These are phyloP conservation scores for Heliamphora pulchella DNA, from an alignment of 179 eudicot species.

Conservation along the genomic window DNA sequence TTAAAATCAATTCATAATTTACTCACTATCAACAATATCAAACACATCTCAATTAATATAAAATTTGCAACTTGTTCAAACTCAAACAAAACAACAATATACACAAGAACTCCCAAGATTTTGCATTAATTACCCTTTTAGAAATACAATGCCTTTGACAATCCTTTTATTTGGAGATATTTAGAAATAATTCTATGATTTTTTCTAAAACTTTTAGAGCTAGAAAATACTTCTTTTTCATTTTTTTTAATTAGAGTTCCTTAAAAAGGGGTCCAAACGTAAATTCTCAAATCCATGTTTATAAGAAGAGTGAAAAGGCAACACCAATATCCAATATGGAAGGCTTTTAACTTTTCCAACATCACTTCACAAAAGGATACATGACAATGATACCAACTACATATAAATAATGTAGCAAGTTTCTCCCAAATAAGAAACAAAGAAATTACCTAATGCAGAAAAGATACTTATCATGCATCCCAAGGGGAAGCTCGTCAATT, in stretches of 20 bases:
- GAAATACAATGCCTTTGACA: too few species aligned
- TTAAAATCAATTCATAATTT: too few species aligned
- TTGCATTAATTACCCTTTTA: not conserved
- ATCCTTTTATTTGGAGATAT: too few species aligned
- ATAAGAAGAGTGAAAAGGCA: not conserved
- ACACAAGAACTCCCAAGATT: not conserved
- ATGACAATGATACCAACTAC: not conserved
- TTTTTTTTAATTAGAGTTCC: too few species aligned
- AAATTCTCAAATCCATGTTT: not conserved
- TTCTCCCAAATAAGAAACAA: not conserved
- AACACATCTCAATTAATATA: not conserved
- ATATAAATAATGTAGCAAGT: not conserved
- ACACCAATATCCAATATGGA: not conserved
- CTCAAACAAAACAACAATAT: not conserved
- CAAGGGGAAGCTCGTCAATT: conserved; percentile 81
- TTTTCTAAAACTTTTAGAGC: too few species aligned
- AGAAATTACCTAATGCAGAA: conserved; percentile 67
- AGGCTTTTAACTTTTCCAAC: not conserved
- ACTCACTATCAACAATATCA: too few species aligned
- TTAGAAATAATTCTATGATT: too few species aligned
- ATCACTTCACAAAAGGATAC: too few species aligned
- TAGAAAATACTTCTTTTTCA: too few species aligned
- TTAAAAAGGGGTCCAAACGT: too few species aligned
- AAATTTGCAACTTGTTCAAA: not conserved
- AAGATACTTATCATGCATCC: conserved; percentile 72